Conservation (phyloP, 768 basidiomycete species). For the Kwoniella mangroviensis region DNA sequence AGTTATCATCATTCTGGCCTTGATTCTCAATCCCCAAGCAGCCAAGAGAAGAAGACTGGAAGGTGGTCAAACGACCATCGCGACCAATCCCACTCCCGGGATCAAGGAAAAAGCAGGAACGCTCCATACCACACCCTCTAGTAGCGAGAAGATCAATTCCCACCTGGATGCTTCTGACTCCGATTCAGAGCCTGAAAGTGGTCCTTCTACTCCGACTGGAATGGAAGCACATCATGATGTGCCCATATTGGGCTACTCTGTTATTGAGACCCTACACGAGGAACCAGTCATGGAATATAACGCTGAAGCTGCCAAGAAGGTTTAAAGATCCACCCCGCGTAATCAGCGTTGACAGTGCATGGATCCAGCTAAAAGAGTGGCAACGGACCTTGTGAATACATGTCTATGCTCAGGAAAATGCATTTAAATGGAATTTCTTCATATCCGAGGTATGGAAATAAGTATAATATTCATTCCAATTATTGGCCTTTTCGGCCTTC, state of each 20-base stretch:
- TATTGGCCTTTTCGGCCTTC: no score
- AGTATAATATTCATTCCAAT: no score
- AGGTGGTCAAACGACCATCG: neutral
- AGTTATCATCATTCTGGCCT: constrained; percentile 66
- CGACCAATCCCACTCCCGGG: neutral
- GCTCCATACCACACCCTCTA: neutral
- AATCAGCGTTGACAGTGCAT: neutral
- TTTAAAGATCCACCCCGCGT: neutral
- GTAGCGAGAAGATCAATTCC: neutral
- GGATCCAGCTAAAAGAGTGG: no score
- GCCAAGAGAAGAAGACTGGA: constrained; percentile 32
- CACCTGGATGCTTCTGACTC: neutral
- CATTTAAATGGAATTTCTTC: no score
- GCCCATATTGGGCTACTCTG: constrained; percentile 1
- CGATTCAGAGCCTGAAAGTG: constrained; percentile 4
- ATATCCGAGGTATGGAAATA: no score
- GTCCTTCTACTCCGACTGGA: constrained; percentile 4
- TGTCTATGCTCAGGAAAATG: no score
- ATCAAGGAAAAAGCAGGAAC: neutral
- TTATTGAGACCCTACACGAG: neutral
- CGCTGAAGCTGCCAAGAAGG: neutral
- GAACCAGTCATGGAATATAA: neutral
- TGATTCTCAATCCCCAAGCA: constrained; percentile 68
- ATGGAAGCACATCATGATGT: constrained; percentile 8
- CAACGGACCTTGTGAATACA: no score